Percentiles rank a stretch among this genome's conserved stretches.
Conservation (phyloP, 2,329 filamentous ascomycete genomes). For the Epichloe gansuensis region DNA sequence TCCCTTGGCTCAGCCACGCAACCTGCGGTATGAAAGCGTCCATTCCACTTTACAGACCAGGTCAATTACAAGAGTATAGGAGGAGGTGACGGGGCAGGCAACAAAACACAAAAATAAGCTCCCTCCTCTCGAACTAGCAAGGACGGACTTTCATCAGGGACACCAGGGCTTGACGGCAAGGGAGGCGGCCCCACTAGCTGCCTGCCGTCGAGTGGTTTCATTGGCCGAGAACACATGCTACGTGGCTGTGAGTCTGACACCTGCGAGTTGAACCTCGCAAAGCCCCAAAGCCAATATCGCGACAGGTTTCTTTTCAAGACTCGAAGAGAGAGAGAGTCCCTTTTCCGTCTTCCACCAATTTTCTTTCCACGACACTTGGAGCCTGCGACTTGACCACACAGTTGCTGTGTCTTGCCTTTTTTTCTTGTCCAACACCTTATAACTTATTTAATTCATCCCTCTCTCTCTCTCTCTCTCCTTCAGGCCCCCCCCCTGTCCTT, state of each 20-base stretch:
- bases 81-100: no score
- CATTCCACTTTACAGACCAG: no score
- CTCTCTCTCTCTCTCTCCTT: neutral
- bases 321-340: neutral
- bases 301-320: neutral
- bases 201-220: neutral
- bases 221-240: neutral
- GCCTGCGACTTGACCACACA: neutral
- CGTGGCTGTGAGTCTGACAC: conserved; percentile 1
- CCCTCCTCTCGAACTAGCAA: no score
- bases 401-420: neutral
- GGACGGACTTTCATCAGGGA: no score
- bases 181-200: neutral
- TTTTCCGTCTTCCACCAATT: neutral
- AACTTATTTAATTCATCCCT: neutral
- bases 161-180: neutral
- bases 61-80: no score
- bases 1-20: no score
- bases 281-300: conserved; percentile 5
- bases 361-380: neutral
- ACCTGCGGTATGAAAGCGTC: no score
- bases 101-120: no score
- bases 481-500: neutral
- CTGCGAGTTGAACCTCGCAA: neutral
- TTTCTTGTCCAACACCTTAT: neutral